Conservation (phyloP, 352 stramenopile species). For the Globisporangium middletonii region DNA sequence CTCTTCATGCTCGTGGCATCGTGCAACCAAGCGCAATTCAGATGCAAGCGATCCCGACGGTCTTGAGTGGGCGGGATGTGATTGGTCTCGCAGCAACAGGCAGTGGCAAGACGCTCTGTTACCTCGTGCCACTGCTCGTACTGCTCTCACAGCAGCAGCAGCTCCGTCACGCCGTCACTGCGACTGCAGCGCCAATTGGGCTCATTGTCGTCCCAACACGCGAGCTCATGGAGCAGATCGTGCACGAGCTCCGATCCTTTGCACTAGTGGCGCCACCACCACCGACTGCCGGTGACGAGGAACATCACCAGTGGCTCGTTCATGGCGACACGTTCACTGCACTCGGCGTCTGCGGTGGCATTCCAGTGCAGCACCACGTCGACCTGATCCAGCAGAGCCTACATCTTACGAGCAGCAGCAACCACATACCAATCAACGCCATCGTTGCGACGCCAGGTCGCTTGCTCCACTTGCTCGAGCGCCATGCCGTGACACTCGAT, state of each 20-base stretch:
- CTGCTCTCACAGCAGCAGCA: slow-evolving; percentile 22
- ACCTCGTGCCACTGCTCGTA: slow-evolving; percentile 88
- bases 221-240: slow-evolving; percentile 95
- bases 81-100: slow-evolving; percentile 92
- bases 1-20: slow-evolving; percentile 35
- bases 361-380: slow-evolving; percentile 31
- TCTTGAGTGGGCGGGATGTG: slow-evolving; percentile 87
- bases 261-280: not conserved
- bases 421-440: slow-evolving; percentile 3
- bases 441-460: slow-evolving; percentile 55
- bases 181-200: slow-evolving; percentile 26
- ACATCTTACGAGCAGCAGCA: not conserved
- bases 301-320: slow-evolving; percentile 32
- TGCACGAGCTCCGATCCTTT: slow-evolving; percentile 50
- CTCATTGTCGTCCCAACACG: slow-evolving; percentile 94
- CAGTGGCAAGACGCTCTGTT: slow-evolving; percentile 95
- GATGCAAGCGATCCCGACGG: slow-evolving; percentile 90
- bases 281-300: not conserved
- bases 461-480: slow-evolving; percentile 39
- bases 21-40: slow-evolving; percentile 94
- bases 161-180: not conserved
- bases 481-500: slow-evolving; percentile 21
- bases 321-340: slow-evolving; percentile 12
- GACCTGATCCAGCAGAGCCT: slow-evolving; percentile 24
- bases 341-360: slow-evolving; percentile 42